Percentiles rank a stretch among this genome's conserved stretches.
These are phyloP conservation scores for Globisporangium yorkense DNA, from an alignment of 352 stramenopile species.

Conservation along the genomic window DNA sequence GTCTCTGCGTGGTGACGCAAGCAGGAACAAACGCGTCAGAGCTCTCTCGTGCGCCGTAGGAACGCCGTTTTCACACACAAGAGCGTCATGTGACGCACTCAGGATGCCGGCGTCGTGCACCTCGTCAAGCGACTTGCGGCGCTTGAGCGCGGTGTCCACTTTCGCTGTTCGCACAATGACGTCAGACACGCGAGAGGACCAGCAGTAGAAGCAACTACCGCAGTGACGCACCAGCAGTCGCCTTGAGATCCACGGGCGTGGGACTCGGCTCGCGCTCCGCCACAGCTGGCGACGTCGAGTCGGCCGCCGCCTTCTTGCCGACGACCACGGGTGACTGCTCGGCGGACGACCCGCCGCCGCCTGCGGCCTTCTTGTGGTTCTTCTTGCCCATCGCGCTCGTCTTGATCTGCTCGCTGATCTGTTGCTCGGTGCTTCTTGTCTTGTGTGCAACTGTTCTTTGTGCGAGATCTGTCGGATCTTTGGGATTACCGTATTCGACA, in stretches of 20 bases:
- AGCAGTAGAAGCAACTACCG: background rate
- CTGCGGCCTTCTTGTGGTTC: constrained; percentile 32
- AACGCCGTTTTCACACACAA: background rate
- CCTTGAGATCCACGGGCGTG: constrained; percentile 26
- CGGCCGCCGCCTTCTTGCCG: constrained; percentile 5
- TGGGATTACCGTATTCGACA: too few species aligned
- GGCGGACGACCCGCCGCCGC: constrained; percentile 2
- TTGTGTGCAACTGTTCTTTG: too few species aligned
- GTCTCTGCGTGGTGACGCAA: constrained; percentile 21
- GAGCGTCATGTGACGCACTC: constrained; percentile 16
- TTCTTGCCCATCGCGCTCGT: constrained; percentile 55
- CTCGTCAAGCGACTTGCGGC: constrained; percentile 41
- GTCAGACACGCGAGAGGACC: background rate
- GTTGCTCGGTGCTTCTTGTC: too few species aligned
- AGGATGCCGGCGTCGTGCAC: constrained; percentile 40
- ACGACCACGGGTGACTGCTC: constrained; percentile 10
- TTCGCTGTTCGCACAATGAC: constrained; percentile 18
- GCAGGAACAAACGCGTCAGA: background rate
- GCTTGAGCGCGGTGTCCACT: constrained; percentile 29
- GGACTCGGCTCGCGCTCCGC: constrained; percentile 20
- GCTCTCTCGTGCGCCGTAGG: background rate
- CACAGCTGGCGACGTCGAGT: constrained; percentile 11
- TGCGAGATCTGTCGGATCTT: too few species aligned
- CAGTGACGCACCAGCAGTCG: constrained; percentile 19
- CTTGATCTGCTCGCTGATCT: background rate